Conservation (phyloP, 768 basidiomycete species). For the Cyclocybe cylindracea region DNA sequence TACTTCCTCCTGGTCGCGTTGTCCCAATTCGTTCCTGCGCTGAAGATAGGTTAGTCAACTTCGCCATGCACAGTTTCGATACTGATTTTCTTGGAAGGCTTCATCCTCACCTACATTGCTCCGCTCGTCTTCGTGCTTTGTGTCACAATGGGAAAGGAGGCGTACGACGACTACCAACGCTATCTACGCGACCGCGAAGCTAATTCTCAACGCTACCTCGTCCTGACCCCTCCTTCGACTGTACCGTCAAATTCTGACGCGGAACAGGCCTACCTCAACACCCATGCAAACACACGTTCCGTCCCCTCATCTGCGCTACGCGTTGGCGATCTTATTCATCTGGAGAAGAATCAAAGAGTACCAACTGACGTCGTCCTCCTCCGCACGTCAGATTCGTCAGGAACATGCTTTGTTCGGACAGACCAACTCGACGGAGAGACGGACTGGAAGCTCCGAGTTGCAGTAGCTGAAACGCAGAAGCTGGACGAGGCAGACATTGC, state of each 20-base stretch:
- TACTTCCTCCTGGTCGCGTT: slow-evolving; percentile 97
- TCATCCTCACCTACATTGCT: slow-evolving; percentile 93
- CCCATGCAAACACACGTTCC: slow-evolving; percentile 61
- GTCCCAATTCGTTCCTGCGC: slow-evolving; percentile 92
- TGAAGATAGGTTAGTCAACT: slow-evolving; percentile 80
- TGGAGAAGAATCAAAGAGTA: slow-evolving; percentile 97
- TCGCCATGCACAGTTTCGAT: neutral
- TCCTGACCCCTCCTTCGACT: slow-evolving; percentile 60
- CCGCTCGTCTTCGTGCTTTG: slow-evolving; percentile 93
- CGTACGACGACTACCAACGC: slow-evolving; percentile 97
- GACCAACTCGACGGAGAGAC: slow-evolving; percentile 99
- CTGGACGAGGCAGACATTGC: slow-evolving; percentile 52
- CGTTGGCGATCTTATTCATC: slow-evolving; percentile 86
- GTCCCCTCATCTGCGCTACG: slow-evolving; percentile 86
- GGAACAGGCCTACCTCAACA: slow-evolving; percentile 44
- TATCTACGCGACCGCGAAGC: slow-evolving; percentile 91
- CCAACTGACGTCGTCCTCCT: slow-evolving; percentile 93
- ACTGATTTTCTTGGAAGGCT: slow-evolving; percentile 51
- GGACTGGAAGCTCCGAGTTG: slow-evolving; percentile 96
- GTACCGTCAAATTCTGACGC: slow-evolving; percentile 32
- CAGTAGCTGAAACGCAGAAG: slow-evolving; percentile 82
- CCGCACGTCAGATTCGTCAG: slow-evolving; percentile 83
- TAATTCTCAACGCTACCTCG: slow-evolving; percentile 89
- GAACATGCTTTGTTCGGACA: slow-evolving; percentile 96
- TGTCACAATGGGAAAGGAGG: slow-evolving; percentile 98